Evolutionary conservation across 2,329 filamentous ascomycete species (phyloP), one percentile per base, ranked within the genome.

Genomic region (Pestalotiopsis sp.): DNA sequence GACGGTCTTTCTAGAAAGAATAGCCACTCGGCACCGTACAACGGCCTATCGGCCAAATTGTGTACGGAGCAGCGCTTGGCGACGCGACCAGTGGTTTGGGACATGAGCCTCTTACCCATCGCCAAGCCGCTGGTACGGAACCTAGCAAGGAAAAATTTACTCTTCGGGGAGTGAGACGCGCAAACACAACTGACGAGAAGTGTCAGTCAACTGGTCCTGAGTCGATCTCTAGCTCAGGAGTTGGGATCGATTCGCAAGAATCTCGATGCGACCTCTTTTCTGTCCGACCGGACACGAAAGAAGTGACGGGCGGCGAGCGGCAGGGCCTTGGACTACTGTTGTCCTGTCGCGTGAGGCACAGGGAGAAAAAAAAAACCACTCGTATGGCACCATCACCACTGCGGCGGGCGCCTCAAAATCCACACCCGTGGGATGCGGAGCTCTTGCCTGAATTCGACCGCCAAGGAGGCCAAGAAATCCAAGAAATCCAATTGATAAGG

Each of bases 401-500:
- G 31, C 25, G 57, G 23, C 57, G 25, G 27, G 57, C 57, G 23
- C 25, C 45, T 52, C 45, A 20, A n/a, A n/a, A 52, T n/a, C 45
- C 45, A 52, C 45, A 17, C 60, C 38, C 20, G 57, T 60, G 23
- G 57, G 57, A 60, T 27, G 57, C 61, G 61, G 61, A 64, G 23
- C 61, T 64, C 25, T 23, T 49, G 49, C 61, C 61, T 64, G 61
- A 14, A 61, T 61, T 52, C 27, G 36, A 59, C 14, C 38, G 59
- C 61, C 61, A 64, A 64, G 61, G 23, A 25, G 38, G 27, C 27
- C 27, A 31, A 31, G 27, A 31, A 31, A 31, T 31, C 61, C 61
- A 52, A 64, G 57, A 25, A 61, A 38, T 20, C 59, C 59, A 61
- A 39, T 61, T 61, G 64, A 66, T 66, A 66, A 66, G 52, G 55